Conservation (phyloP, 2,329 filamentous ascomycete species). For the Calonectria montana region DNA sequence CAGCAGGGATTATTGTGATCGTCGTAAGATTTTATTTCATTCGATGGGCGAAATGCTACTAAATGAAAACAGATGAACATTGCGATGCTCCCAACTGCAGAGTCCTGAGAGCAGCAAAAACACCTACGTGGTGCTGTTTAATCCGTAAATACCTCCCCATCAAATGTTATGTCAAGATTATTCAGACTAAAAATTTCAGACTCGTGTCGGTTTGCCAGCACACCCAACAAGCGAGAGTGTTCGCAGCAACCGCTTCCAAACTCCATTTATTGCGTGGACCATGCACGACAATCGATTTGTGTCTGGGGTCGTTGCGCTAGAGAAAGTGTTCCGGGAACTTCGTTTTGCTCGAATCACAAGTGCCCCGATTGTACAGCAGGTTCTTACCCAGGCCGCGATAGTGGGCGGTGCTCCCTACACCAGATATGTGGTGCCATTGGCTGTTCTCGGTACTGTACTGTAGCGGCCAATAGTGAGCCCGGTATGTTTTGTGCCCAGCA, state of each 20-base stretch:
- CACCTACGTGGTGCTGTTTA: constrained; percentile 8
- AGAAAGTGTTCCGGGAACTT: constrained; percentile 5
- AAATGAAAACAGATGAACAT: neutral
- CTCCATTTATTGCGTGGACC: constrained; percentile 3
- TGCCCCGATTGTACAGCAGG: neutral
- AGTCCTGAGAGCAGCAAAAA: neutral
- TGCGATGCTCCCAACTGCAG: neutral
- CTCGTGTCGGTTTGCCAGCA: neutral
- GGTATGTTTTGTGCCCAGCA: constrained; percentile 25
- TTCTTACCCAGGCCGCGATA: neutral
- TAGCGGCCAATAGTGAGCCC: neutral
- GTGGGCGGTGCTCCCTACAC: constrained; percentile 17
- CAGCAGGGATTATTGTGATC: neutral
- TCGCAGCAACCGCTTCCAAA: neutral
- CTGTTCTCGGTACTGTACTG: constrained; percentile 3
- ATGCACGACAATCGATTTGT: neutral
- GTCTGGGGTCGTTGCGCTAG: neutral
- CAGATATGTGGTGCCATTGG: constrained; percentile 26
- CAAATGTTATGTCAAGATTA: neutral
- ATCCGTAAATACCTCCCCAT: neutral
- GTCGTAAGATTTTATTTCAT: neutral
- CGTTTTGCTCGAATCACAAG: constrained; percentile 15
- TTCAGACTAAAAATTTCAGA: neutral
- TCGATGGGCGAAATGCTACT: neutral
- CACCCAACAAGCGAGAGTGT: neutral